Evolutionary conservation across 768 basidiomycete species (phyloP).

Genomic region (Termitomyces sp.): DNA sequence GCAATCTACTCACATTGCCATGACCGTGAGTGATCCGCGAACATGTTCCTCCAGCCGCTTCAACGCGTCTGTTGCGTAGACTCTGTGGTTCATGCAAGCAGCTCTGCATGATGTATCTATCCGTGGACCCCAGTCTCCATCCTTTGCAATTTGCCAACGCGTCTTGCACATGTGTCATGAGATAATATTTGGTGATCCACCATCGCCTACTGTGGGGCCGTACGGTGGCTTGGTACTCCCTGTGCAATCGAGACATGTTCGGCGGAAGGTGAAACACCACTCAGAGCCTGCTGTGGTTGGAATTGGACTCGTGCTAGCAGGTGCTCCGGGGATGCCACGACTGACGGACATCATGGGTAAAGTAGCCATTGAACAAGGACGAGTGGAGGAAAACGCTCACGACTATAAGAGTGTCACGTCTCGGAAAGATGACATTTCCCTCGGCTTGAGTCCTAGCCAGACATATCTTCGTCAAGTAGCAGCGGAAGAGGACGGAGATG

Average conservation of each 20-base stretch:
- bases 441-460: conserved; percentile 20
- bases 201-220: conserved; percentile 60
- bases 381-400: conserved; percentile 59
- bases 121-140: conserved; percentile 57
- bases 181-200: conserved; percentile 91
- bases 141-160: conserved; percentile 90
- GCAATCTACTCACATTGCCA: conserved; percentile 90
- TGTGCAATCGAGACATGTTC: conserved; percentile 43
- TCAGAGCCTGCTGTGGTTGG: conserved; percentile 79
- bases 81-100: conserved; percentile 99
- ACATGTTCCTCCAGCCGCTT: conserved; percentile 6
- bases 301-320: conserved; percentile 77
- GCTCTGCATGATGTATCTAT: conserved; percentile 77
- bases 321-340: conserved; percentile 70
- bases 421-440: conserved; percentile 40
- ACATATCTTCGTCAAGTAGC: conserved; percentile 18
- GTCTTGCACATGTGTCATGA: conserved; percentile 90
- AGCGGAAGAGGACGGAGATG: conserved; percentile 38
- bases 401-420: conserved; percentile 48
- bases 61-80: conserved; percentile 43
- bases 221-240: conserved; percentile 61
- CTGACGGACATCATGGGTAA: conserved; percentile 74
- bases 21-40: conserved; percentile 67
- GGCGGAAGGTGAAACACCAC: conserved; percentile 69
- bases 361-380: conserved; percentile 88